Evolutionary conservation across 1,139 yeast species (phyloP).

Genomic region (Blastobotrys capitulatus): DNA sequence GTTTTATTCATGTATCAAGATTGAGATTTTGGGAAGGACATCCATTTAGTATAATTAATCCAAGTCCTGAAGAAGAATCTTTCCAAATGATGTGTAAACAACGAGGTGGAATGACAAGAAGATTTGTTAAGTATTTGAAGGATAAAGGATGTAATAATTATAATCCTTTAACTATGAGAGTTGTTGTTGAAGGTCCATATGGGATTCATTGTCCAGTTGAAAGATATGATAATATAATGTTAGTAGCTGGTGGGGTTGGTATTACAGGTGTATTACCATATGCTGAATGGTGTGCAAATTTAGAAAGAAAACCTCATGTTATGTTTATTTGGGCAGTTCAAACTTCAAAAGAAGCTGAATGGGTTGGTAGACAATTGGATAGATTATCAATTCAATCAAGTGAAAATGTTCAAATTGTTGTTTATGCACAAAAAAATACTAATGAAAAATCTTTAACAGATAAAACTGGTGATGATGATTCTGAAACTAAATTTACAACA

Average conservation of each 20-base stretch:
- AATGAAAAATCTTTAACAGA: neutral
- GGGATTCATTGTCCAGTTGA: conserved; percentile 50
- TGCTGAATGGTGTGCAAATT: conserved; percentile 26
- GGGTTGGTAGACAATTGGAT: conserved; percentile 27
- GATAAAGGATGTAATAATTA: conserved; percentile 21
- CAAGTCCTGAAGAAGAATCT: conserved; percentile 32
- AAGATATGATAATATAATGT: conserved; percentile 48
- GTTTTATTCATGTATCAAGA: conserved; percentile 50
- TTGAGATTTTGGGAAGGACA: conserved; percentile 48
- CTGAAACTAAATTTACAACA: neutral
- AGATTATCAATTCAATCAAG: conserved; percentile 16
- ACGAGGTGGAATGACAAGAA: conserved; percentile 33
- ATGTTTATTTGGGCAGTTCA: conserved; percentile 29
- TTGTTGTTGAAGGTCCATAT: conserved; percentile 61
- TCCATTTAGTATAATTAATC: conserved; percentile 56
- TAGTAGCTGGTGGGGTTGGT: conserved; percentile 72
- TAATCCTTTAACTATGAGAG: conserved; percentile 30
- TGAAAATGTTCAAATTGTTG: conserved; percentile 22
- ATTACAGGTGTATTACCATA: conserved; percentile 51
- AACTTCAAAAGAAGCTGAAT: conserved; percentile 21
- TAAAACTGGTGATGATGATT: neutral
- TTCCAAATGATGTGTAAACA: conserved; percentile 36
- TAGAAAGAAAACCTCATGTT: conserved; percentile 19
- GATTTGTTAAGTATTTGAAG: conserved; percentile 24
- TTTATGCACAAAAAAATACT: conserved; percentile 19